phyloP scores from a whole-genome alignment of 805 yeast species.

The Komagataella ulmi region DNA sequence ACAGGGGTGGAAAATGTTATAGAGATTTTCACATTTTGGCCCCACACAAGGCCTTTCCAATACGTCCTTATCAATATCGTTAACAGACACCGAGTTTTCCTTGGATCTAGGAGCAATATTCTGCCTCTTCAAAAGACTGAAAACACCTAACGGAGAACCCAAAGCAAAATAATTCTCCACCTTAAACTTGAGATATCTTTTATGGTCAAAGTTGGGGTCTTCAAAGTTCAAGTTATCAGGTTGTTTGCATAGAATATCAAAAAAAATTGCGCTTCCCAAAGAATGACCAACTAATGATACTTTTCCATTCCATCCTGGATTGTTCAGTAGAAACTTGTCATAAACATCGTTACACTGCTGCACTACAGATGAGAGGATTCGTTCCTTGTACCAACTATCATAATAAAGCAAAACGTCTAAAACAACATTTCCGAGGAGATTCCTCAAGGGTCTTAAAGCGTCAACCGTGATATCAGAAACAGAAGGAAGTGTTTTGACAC shows the following conservation, averaged over 20 bases:
- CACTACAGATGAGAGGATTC: conserved; percentile 51
- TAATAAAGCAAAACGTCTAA: conserved; percentile 72
- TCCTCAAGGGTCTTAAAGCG: conserved; percentile 66
- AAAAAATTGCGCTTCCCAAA: conserved; percentile 73
- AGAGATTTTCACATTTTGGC: conserved; percentile 54
- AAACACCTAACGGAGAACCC: conserved; percentile 88
- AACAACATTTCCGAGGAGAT: conserved; percentile 74
- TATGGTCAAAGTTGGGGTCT: conserved; percentile 16
- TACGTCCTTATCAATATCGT: conserved; percentile 1
- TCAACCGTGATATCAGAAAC: conserved; percentile 63
- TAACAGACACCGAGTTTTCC: background rate
- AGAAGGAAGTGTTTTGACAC: conserved; percentile 38
- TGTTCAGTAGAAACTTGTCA: conserved; percentile 38
- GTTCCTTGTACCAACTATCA: conserved; percentile 52
- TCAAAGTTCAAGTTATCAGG: conserved; percentile 14
- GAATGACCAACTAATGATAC: conserved; percentile 87
- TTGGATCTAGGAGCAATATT: conserved; percentile 34
- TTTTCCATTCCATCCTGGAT: conserved; percentile 69
- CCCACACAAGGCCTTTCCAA: conserved; percentile 12
- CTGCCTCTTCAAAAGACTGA: conserved; percentile 57
- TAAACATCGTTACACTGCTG: conserved; percentile 52
- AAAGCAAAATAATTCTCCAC: conserved; percentile 67
- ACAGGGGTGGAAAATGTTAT: conserved; percentile 79
- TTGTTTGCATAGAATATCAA: conserved; percentile 56
- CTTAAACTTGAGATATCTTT: conserved; percentile 42